phyloP scores from a whole-genome alignment of 352 stramenopile genomes.

The Phytophthora macrochlamydospora region DNA sequence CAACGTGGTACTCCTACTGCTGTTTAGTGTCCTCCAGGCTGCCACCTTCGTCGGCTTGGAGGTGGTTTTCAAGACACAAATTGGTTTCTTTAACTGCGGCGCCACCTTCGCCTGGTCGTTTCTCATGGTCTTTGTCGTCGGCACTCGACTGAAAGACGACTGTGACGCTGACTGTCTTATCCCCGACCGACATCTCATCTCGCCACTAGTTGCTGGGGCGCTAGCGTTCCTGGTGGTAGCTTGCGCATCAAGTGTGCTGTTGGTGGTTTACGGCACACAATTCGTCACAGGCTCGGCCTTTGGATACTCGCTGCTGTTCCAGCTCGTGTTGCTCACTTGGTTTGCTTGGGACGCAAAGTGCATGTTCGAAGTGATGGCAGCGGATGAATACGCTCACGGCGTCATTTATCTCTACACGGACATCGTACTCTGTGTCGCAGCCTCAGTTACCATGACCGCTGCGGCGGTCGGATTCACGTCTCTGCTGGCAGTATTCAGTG shows the following conservation, averaged over 20 bases:
- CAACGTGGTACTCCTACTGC: slow-evolving; percentile 34
- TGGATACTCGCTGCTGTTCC: slow-evolving; percentile 34
- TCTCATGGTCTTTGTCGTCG: slow-evolving; percentile 30
- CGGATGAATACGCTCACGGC: slow-evolving; percentile 49
- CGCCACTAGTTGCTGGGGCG: slow-evolving; percentile 11
- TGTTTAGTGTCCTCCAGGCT: no score
- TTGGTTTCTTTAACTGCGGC: slow-evolving; percentile 47
- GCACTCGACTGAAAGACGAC: slow-evolving; percentile 19
- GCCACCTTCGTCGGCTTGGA: no score
- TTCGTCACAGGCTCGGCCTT: slow-evolving; percentile 28
- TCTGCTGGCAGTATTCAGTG: no score
- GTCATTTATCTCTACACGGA: slow-evolving; percentile 12
- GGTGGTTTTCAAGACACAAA: slow-evolving; percentile 36
- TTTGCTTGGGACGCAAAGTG: slow-evolving; percentile 13
- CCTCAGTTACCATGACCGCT: slow-evolving; percentile 5
- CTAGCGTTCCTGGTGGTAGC: slow-evolving; percentile 27
- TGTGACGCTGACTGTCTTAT: not conserved
- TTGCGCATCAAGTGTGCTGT: slow-evolving; percentile 2
- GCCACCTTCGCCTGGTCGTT: slow-evolving; percentile 25
- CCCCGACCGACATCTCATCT: slow-evolving; percentile 20
- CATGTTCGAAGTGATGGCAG: slow-evolving; percentile 51
- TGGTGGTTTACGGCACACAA: slow-evolving; percentile 22
- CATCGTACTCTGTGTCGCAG: slow-evolving; percentile 42
- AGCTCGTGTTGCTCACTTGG: slow-evolving; percentile 44
- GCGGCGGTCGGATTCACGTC: no score